Conservation (phyloP, 1,284 basidiomycete genomes). For the Moesziomyces sp. region DNA sequence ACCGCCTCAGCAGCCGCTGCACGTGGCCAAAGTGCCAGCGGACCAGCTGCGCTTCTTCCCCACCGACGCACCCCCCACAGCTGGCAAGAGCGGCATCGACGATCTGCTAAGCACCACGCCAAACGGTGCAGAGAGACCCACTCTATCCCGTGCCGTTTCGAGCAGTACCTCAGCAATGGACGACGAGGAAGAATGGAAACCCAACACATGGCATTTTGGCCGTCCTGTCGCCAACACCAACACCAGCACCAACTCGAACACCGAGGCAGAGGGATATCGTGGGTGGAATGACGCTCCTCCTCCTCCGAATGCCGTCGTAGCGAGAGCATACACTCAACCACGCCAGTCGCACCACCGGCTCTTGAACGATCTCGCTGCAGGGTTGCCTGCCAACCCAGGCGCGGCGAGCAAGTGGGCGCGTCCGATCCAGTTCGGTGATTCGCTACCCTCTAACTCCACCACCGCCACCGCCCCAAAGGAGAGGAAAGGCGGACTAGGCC, state of each 20-base stretch:
- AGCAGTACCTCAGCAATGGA: not conserved
- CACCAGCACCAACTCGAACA: slow-evolving; percentile 6
- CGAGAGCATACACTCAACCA: slow-evolving; percentile 52
- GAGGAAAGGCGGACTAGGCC: slow-evolving; percentile 30
- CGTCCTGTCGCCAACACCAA: no score
- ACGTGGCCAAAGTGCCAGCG: slow-evolving; percentile 40
- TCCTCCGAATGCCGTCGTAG: slow-evolving; percentile 41
- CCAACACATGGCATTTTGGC: slow-evolving; percentile 59
- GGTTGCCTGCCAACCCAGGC: slow-evolving; percentile 59
- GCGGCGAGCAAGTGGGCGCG: slow-evolving; percentile 64
- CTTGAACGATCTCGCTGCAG: slow-evolving; percentile 59
- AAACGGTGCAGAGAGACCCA: slow-evolving; percentile 7
- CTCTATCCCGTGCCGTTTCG: no score
- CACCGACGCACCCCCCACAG: slow-evolving; percentile 15
- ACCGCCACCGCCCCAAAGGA: not conserved
- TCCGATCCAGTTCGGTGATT: slow-evolving; percentile 60
- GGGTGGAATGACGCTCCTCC: slow-evolving; percentile 61
- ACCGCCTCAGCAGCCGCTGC: slow-evolving; percentile 29
- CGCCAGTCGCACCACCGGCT: slow-evolving; percentile 51
- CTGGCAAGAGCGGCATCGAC: slow-evolving; percentile 49
- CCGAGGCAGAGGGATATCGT: slow-evolving; percentile 11
- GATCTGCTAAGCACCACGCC: slow-evolving; percentile 45
- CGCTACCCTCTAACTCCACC: slow-evolving; percentile 27
- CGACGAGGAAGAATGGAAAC: slow-evolving; percentile 51
- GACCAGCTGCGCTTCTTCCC: slow-evolving; percentile 52